Percentiles rank a stretch among this genome's conserved stretches.
phyloP scores from a whole-genome alignment of 495 filamentous ascomycete species.

The Podospora pseudocomata region DNA sequence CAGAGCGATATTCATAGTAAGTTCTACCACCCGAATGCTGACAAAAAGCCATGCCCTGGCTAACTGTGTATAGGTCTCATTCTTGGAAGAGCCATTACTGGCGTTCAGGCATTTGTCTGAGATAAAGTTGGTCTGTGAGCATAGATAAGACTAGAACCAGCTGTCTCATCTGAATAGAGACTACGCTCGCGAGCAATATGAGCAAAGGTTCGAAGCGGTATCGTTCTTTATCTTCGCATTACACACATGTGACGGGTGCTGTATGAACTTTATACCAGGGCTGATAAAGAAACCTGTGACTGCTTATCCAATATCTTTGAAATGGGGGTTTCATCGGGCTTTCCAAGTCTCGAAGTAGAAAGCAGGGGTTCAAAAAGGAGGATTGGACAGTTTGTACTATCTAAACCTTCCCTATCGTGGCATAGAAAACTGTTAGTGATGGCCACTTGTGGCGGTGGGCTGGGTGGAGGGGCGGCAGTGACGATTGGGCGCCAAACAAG shows the following conservation, averaged over 20 bases:
- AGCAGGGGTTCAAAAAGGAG: background rate
- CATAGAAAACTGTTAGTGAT: background rate
- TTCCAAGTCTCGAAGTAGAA: background rate
- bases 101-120: slow-evolving; percentile 56
- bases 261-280: background rate
- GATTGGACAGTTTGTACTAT: background rate
- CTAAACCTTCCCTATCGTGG: background rate
- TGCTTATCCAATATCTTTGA: background rate
- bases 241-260: background rate
- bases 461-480: slow-evolving; percentile 10
- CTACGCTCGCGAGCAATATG: background rate
- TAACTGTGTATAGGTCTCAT: slow-evolving; percentile 48
- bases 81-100: slow-evolving; percentile 60
- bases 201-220: background rate
- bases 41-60: background rate
- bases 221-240: background rate
- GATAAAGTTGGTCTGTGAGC: background rate
- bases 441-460: background rate
- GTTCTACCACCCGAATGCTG: slow-evolving; percentile 29
- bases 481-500: slow-evolving; percentile 25
- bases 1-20: slow-evolving; percentile 94
- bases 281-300: background rate
- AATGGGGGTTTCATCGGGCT: background rate
- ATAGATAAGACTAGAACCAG: background rate
- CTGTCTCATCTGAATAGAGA: background rate